These are phyloP conservation scores for Xylaria sp. DNA, from an alignment of 2,329 filamentous ascomycete species.

Conservation along the genomic window DNA sequence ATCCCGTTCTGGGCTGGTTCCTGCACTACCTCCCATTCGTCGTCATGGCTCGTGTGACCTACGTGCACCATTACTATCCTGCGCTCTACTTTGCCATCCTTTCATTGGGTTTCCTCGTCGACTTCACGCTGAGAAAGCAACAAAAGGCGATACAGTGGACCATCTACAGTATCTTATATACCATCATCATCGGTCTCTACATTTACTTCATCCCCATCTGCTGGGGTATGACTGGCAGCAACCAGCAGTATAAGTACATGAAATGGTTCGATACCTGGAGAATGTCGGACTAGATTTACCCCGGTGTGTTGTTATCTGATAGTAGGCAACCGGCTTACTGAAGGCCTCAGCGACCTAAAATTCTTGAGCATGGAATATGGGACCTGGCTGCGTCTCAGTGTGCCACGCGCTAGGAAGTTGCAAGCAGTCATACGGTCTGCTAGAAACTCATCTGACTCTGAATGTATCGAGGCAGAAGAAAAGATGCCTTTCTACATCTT, in stretches of 20 bases:
- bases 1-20: constrained; percentile 93
- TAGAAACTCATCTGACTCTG: constrained; percentile 10
- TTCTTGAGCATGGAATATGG: constrained; percentile 9
- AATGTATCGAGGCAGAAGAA: constrained; percentile 2
- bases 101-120: constrained; percentile 84
- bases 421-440: constrained; percentile 10
- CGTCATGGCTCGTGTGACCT: constrained; percentile 98
- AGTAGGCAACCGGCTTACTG: constrained; percentile 1
- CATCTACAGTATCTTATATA: constrained; percentile 81
- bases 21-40: constrained; percentile 96
- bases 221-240: constrained; percentile 92
- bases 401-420: constrained; percentile 17
- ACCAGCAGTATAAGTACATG: constrained; percentile 87
- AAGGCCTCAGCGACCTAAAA: constrained; percentile 10
- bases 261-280: constrained; percentile 94
- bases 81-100: constrained; percentile 98
- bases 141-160: constrained; percentile 71
- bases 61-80: constrained; percentile 99
- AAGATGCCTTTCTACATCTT: constrained; percentile 12
- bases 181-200: constrained; percentile 81
- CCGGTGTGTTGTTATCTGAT: not conserved
- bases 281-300: constrained; percentile 70
- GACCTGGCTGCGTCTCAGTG: constrained; percentile 20
- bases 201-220: constrained; percentile 91
- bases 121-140: constrained; percentile 81